Base-by-base conservation (phyloP, 75 land plant genomes). In the Cupressus sempervirens region DNA sequence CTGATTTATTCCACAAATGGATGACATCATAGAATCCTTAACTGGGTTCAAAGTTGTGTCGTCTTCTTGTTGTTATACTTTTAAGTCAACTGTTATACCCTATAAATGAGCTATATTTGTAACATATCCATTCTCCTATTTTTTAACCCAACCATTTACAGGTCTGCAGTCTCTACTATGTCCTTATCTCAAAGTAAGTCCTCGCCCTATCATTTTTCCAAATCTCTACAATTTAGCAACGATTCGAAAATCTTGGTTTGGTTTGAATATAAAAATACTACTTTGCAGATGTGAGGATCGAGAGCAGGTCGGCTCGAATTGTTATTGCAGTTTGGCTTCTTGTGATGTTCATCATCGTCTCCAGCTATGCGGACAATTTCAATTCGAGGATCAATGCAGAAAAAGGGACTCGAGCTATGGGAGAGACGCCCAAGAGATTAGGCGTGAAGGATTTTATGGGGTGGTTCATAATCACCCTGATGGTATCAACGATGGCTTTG, bases 321-420 rank as follows among this genome's bases (percentile, higher is more conserved):
- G 93, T 92, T 84, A 58, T 94, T 46, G 86, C 94, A 48, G 87
- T 95, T 52, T 95, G 97, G 94, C 70, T 93, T 12, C 90, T 96
- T 84, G 96, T 94, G 13, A 92, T 93, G 48, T 90, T 92, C 2
- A 92, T 96, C 7, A 68, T 96, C 23, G 93, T 89, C 12, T 90
- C 92, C 72, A 93, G 91, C 20, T 96, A 96, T 77, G 92, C 98
- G 6, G 94, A 96, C 16, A 94, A 93, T 76, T 87, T 96, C 75
- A 92, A 93, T 0, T 91, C 93, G 1, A 88, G 90, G 53, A 80
- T 95, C 12, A 93, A 94, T 34, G 94, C 90, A 10, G 89, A 91
- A 45, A 87, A 91, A 56, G 73, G 90, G 30, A 58, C 80, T 23
- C 95, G 95, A 40, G n/a, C n/a, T n/a, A n/a, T n/a, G n/a, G n/a